Base-by-base conservation (phyloP, 108 stramenopile genomes). In the Cyclotella atomus region DNA sequence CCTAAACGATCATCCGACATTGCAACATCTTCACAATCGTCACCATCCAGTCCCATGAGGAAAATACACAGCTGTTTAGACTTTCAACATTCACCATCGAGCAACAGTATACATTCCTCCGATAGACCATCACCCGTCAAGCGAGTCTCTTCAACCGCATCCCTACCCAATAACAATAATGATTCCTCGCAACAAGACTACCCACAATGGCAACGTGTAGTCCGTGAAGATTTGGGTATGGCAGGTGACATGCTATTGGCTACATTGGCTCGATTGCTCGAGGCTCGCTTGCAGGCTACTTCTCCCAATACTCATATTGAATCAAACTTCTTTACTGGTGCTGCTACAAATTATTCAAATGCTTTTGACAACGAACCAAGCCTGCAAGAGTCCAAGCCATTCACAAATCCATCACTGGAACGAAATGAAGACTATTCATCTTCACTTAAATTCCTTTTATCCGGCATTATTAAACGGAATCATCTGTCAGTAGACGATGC, bases 381-480 rank as follows among this genome's bases (percentile, higher is more conserved):
- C n/a, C n/a, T n/a, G n/a, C 16, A 33, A 33, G 63, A 32, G n/a
- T 41, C 9, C 38, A 41, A 41, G 38, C 38, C 38, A 41, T 41
- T 41, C 12, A 7, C 38, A 41, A 41, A 7, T 9, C 9, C 12
- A 41, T 9, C 38, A 12, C 9, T 41, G 38, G 38, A 41, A n/a
- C n/a, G n/a, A n/a, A n/a, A n/a, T n/a, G 38, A 77, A 67, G 77
- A 85, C 35, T 55, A 60, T n/a, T 81, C 71, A 44, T 52, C 79
- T 20, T 69, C 87, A 28, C 85, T 96, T 23, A 84, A 88, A 52
- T 86, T 83, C 63, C 76, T 92, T 33, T 77, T 97, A 1, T 80
- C 83, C 7, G 91, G 90, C 9, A 86, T 96, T 0, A 84, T 93
- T 34, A 97, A 97, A 80, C 82, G 97, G 46, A 97, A 97, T 82